phyloP scores from a whole-genome alignment of 75 land plant genomes.

The Azolla pinnata region DNA sequence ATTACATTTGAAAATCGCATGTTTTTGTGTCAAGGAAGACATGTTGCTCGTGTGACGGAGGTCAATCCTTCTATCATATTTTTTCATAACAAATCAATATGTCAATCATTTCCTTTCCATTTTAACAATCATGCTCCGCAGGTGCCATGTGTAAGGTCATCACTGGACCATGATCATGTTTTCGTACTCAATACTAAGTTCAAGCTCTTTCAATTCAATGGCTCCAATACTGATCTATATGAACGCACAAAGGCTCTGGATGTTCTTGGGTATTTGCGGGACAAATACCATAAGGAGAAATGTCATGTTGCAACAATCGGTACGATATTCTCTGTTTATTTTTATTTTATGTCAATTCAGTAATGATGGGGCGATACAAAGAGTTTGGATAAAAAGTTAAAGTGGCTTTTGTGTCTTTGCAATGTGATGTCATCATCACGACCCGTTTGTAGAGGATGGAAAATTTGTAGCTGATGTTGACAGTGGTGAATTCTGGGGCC shows the following conservation, averaged over 20 bases:
- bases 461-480: constrained; percentile 93
- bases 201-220: constrained; percentile 91
- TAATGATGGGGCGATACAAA: too few species aligned
- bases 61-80: constrained; percentile 10
- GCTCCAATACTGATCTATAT: constrained; percentile 84
- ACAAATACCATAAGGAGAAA: constrained; percentile 88
- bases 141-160: constrained; percentile 86
- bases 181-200: constrained; percentile 84
- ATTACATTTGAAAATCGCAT: constrained; percentile 42
- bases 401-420: neutral
- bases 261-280: constrained; percentile 82
- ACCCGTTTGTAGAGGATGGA: constrained; percentile 67
- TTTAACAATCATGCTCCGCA: constrained; percentile 18
- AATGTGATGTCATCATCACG: too few species aligned
- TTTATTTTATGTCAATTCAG: too few species aligned
- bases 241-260: constrained; percentile 95
- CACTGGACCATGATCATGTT: constrained; percentile 90
- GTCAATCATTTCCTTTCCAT: neutral
- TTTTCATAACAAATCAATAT: neutral
- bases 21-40: constrained; percentile 80
- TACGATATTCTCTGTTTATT: too few species aligned
- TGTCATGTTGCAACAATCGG: constrained; percentile 85
- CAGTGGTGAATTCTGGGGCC: constrained; percentile 92
- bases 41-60: constrained; percentile 84
- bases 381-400: too few species aligned